Evolutionary conservation across 208 protist genomes (phyloP), one percentile per base, ranked within the genome.

Genomic region (Leishmania amazonensis): DNA sequence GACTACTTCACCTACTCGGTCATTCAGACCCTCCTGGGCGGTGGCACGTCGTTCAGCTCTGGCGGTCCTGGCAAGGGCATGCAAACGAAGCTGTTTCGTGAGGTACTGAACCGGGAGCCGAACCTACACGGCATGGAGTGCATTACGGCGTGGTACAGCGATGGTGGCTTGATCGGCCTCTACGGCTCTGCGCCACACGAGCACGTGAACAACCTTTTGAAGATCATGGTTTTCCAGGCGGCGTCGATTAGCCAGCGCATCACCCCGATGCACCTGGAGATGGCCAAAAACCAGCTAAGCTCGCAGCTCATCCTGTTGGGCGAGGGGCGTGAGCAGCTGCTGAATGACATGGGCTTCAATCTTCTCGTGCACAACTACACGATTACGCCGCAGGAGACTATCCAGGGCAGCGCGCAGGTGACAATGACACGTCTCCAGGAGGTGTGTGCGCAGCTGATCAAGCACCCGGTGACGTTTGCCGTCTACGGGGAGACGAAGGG

Each of bases 1-100:
- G 93, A 98, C 75, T 97, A 97, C 87, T 94, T 96, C 88, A 94
- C 89, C n/a, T 80, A 95, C 64, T 94, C 91, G 21, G 95, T 98
- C 6, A 94, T 97, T 67, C 96, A 98, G 81, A 95, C 93, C 1
- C 79, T 98, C 51, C 87, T 98, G 28, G 96, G 96, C 38, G 96
- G 96, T 54, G 96, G 96, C 38, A 96, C 91, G 31, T 95, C 95
- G 11, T 98, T 98, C 83, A 96, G 92, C 81, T 95, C 94, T 40
- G 96, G 96, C 64, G 96, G 96, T 17, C 96, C 96, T 71, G 96
- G 96, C n/a, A 98, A 98, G 77, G 96, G 96, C 54, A 97, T 98
- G 92, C 93, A 97, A 54, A 97, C 96, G 60, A 97, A 97, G 82
- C 78, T 98, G 21, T 98, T 95, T 85, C 91, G 96, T 54, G 94